These are phyloP conservation scores for Tarenaya hassleriana DNA, from an alignment of 345 rosid genomes.

Conservation along the genomic window DNA sequence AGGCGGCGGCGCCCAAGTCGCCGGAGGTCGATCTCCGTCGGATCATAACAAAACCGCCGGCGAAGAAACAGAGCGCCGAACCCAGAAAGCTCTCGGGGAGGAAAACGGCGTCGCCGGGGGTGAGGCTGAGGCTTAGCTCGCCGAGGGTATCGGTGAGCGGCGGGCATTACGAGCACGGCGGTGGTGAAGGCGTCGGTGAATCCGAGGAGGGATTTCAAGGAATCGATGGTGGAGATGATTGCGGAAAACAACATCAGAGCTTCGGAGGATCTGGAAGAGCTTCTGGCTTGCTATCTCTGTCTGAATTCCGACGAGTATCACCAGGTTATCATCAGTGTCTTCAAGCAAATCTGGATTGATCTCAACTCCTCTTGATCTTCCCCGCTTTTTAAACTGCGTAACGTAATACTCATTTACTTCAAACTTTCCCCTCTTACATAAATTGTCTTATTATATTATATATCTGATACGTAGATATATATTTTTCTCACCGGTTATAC, in stretches of 20 bases:
- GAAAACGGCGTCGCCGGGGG: constrained; percentile 25
- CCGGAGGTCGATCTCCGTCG: constrained; percentile 52
- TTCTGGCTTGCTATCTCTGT: constrained; percentile 81
- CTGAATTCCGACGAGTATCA: constrained; percentile 82
- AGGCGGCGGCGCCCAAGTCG: constrained; percentile 22
- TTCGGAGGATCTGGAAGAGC: constrained; percentile 78
- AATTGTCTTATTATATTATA: too few species aligned
- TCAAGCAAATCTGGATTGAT: constrained; percentile 93
- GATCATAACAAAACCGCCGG: constrained; percentile 47
- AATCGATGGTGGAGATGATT: constrained; percentile 99
- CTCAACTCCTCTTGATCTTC: too few species aligned
- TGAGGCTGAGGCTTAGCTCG: constrained; percentile 52
- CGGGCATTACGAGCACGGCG: constrained; percentile 46
- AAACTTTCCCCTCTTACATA: too few species aligned
- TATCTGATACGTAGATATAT: too few species aligned
- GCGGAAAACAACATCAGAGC: constrained; percentile 64
- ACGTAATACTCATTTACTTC: too few species aligned
- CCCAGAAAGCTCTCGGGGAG: constrained; percentile 12
- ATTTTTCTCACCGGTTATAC: too few species aligned
- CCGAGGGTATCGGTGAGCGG: constrained; percentile 29
- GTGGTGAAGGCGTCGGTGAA: constrained; percentile 76
- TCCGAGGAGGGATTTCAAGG: constrained; percentile 82
- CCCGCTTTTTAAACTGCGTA: too few species aligned
- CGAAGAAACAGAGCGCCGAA: constrained; percentile 13
- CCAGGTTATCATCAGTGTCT: constrained; percentile 69